Evolutionary conservation across 805 yeast species (phyloP), one percentile per base, ranked within the genome.

Genomic region (Lipomyces japonicus): DNA sequence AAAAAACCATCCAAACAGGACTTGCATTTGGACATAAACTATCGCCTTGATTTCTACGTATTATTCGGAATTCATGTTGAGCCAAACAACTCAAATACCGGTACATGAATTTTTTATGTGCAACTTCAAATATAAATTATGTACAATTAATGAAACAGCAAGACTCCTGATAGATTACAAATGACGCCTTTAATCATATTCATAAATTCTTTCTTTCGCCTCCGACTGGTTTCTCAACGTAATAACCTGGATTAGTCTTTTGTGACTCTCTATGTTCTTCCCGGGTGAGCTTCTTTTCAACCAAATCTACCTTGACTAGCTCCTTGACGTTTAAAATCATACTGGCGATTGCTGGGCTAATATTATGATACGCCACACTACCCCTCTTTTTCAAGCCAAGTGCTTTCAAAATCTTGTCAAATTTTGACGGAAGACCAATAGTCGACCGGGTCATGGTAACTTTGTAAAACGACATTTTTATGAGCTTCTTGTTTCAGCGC

Each of bases 271-370:
- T 73, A 66, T 81, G 72, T 62, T 85, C 75, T 16, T 68, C 66
- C 46, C 74, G 75, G 1, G 80, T 68, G 59, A 80, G 68, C 18
- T 71, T 70, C 25, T 72, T 69, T 39, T 80, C 82, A 9, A 84
- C 80, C 32, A 88, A 71, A 60, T 88, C 91, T 25, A 91, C 93
- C 42, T 78, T 78, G 6, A 91, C 90, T 49, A 91, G 73, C 67
- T 91, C 97, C 68, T 91, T 91, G 40, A 91, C 86, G 51, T 76
- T 73, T 28, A 87, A 79, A 49, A 91, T 75, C 73, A 82, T 81
- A 67, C 95, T 96, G 2, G 97, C 96, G 52, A 83, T 78, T 30
- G 83, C 78, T 14, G 95, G 89, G 10, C 84, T 75, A 3, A 86
- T 87, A 41, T 71, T 69, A 62, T 81, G 90, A 68, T 84, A 90